Base-by-base conservation (phyloP, 2,329 filamentous ascomycete species). In the Hypoxylon sp. region DNA sequence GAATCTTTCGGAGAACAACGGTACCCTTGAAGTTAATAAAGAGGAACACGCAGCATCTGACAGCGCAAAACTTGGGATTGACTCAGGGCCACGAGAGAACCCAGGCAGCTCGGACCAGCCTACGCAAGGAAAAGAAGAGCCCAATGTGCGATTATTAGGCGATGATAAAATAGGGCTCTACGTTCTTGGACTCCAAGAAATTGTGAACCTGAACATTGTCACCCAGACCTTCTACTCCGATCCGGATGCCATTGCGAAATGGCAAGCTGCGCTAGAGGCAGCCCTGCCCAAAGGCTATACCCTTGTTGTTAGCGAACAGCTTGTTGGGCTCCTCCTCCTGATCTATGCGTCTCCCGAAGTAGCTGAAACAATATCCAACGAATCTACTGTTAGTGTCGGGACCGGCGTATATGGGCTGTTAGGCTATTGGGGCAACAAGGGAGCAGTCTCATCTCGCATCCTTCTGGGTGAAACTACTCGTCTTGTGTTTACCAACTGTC, bases 381-480 rank as follows among this genome's bases (percentile, higher is more conserved):
- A 97, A 70, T 96, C 92, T 78, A 93, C 91, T 1, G 89, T 89
- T 3, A 91, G 88, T 61, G 90, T 98, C 6, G 95, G 94, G 0
- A 99, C 96, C 0, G 96, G 96, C 0, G 78, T 98, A 50, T 87
- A 96, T 79, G 94, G 96, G 0, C 78, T 98, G 44, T 87, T 96
- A 78, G 95, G 95, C 0, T 97, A 97, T 74, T 90, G 97, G 82
- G 96, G 96, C 8, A 99, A 99, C 78, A 99, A 99, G 77, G 96
- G 96, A 1, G 95, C 92, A 3, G 91, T 97, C 0, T 87, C 90
- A 2, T 91, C 91, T 3, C 87, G 95, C 18, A 82, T 99, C 3
- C 84, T 99, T 0, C 81, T 99, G 0, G 96, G 95, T 1, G 96
- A 97, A 77, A 93, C 93, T 0, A 97, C 96, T 0, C 87, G 91